Evolutionary conservation across 1,284 basidiomycete genomes (phyloP).

Genomic region (Taiwanofungus camphoratus): DNA sequence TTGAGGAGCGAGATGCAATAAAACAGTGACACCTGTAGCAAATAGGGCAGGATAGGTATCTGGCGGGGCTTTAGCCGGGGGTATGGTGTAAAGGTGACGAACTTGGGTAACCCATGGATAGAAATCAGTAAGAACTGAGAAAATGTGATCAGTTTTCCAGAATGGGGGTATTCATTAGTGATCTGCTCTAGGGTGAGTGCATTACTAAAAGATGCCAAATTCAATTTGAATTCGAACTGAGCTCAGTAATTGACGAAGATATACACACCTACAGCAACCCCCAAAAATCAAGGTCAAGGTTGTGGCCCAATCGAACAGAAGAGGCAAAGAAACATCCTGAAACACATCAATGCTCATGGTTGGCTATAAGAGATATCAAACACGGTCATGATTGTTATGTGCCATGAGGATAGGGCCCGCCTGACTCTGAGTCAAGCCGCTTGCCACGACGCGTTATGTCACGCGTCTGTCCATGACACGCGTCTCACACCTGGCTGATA

Average conservation of each 20-base stretch:
- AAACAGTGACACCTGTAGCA: conserved; percentile 81
- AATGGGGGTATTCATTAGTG: conserved; percentile 53
- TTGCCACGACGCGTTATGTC: conserved; percentile 10
- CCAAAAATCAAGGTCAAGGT: conserved; percentile 48
- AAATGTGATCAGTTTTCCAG: conserved; percentile 81
- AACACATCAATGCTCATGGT: no score
- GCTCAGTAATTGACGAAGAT: conserved; percentile 1
- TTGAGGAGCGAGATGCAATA: conserved; percentile 81
- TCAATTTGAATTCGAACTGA: conserved; percentile 7
- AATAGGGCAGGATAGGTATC: conserved; percentile 74
- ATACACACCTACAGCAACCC: conserved; percentile 53
- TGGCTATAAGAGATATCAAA: no score
- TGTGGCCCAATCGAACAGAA: conserved; percentile 35
- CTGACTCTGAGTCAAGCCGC: no score
- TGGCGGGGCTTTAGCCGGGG: conserved; percentile 52
- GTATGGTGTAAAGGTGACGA: conserved; percentile 35
- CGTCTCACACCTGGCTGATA: not conserved
- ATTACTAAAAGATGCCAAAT: conserved; percentile 39
- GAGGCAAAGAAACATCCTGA: conserved; percentile 19
- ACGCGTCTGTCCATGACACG: conserved; percentile 9
- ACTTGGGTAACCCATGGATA: conserved; percentile 57
- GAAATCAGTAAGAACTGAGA: conserved; percentile 79
- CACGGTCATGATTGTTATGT: no score
- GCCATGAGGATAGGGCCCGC: no score
- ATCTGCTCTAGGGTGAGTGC: conserved; percentile 68